These are phyloP conservation scores for Lagenidium giganteum DNA, from an alignment of 352 stramenopile species.

Conservation along the genomic window DNA sequence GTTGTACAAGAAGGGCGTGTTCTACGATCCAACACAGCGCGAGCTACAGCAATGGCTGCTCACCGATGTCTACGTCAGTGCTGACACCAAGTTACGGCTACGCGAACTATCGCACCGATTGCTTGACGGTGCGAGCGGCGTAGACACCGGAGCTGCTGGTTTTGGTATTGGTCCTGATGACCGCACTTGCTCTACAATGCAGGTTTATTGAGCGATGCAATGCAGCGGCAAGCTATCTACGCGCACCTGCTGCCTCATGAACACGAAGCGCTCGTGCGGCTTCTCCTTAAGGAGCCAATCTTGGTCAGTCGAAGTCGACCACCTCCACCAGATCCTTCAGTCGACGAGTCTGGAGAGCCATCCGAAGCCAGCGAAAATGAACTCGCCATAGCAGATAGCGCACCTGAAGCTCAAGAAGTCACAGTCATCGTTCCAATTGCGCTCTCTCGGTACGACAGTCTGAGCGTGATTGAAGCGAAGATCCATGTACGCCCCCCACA, in stretches of 20 bases:
- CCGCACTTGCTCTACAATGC: too few relatives aligned
- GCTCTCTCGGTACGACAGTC: slow-evolving; percentile 44
- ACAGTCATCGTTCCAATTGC: slow-evolving; percentile 35
- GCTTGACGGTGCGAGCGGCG: slow-evolving; percentile 43
- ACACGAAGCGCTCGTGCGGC: slow-evolving; percentile 37
- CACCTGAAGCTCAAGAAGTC: slow-evolving; percentile 11
- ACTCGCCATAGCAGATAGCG: slow-evolving; percentile 3
- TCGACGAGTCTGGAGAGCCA: neutral
- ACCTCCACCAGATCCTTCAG: neutral
- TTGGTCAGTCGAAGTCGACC: slow-evolving; percentile 12
- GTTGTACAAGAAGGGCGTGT: slow-evolving; percentile 47
- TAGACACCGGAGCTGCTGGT: too few relatives aligned
- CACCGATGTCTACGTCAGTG: slow-evolving; percentile 30
- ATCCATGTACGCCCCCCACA: slow-evolving; percentile 28
- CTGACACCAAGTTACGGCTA: slow-evolving; percentile 38
- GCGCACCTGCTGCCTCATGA: slow-evolving; percentile 33
- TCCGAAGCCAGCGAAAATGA: too few relatives aligned
- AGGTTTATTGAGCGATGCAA: slow-evolving; percentile 45
- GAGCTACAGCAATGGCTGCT: slow-evolving; percentile 41
- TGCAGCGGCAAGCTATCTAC: slow-evolving; percentile 41
- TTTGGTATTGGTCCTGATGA: slow-evolving; percentile 2
- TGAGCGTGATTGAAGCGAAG: slow-evolving; percentile 50
- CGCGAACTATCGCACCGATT: slow-evolving; percentile 24
- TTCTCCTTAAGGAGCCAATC: slow-evolving; percentile 46
- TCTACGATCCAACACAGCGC: slow-evolving; percentile 57